Percentiles rank a stretch among this genome's conserved stretches.
phyloP scores from a whole-genome alignment of 371 early-diverging fungal species.

The Syncephalastrum contaminatum region DNA sequence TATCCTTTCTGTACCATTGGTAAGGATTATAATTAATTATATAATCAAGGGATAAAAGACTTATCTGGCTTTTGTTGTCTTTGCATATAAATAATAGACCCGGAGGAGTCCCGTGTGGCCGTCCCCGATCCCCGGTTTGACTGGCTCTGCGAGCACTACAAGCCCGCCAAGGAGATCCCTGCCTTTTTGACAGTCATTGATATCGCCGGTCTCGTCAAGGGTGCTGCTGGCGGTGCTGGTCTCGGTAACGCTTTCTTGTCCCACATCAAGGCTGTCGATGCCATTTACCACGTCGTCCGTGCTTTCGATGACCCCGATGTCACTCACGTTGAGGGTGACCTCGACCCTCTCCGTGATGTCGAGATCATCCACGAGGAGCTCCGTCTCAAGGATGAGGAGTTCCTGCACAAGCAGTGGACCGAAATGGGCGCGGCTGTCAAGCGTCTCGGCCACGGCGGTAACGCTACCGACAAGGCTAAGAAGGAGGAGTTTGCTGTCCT shows the following conservation, averaged over 20 bases:
- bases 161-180: slow-evolving; percentile 67
- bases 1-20: slow-evolving; percentile 85
- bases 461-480: slow-evolving; percentile 83
- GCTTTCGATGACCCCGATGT: slow-evolving; percentile 87
- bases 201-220: slow-evolving; percentile 99
- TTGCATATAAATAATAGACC: slow-evolving; percentile 59
- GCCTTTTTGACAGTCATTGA: slow-evolving; percentile 94
- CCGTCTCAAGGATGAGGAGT: slow-evolving; percentile 93
- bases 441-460: slow-evolving; percentile 76
- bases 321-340: slow-evolving; percentile 94
- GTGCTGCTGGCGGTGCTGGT: slow-evolving; percentile 90
- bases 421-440: slow-evolving; percentile 60
- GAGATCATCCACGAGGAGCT: slow-evolving; percentile 97
- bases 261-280: slow-evolving; percentile 97
- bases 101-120: slow-evolving; percentile 89
- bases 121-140: slow-evolving; percentile 96
- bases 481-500: slow-evolving; percentile 85
- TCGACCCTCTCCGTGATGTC: slow-evolving; percentile 96
- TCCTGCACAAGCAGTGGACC: slow-evolving; percentile 68
- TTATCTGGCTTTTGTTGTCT: neutral
- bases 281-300: slow-evolving; percentile 98
- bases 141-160: slow-evolving; percentile 78
- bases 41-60: neutral
- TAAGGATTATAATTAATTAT: slow-evolving; percentile 16
- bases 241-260: slow-evolving; percentile 98